Percentiles rank a stretch among this genome's conserved stretches.
Conservation (phyloP, 2,329 filamentous ascomycete genomes). For the Scedosporium apiospermum region DNA sequence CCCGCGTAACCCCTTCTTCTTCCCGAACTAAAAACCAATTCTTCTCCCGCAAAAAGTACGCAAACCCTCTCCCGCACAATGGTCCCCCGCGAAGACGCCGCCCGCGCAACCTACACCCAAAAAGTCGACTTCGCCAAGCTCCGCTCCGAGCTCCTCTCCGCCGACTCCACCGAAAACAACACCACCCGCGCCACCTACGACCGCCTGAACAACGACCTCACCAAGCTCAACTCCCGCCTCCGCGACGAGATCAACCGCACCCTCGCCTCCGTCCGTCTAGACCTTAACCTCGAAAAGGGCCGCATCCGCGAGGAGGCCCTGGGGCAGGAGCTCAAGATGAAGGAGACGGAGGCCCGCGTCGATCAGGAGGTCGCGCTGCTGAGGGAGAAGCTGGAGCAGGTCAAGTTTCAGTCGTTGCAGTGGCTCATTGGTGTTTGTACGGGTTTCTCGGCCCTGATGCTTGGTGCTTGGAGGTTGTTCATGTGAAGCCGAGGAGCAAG, state of each 20-base stretch:
- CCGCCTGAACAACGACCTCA: constrained; percentile 84
- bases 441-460: constrained; percentile 55
- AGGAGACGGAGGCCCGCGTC: constrained; percentile 97
- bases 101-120: constrained; percentile 70
- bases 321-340: constrained; percentile 93
- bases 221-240: constrained; percentile 81
- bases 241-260: constrained; percentile 92
- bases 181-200: constrained; percentile 87
- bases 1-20: background rate
- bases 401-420: constrained; percentile 96
- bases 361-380: constrained; percentile 92
- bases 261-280: constrained; percentile 83
- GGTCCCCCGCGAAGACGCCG: constrained; percentile 90
- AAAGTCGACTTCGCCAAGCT: constrained; percentile 98
- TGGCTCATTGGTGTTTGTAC: constrained; percentile 88
- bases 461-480: constrained; percentile 62
- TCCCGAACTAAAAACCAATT: background rate
- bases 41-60: constrained; percentile 46
- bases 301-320: constrained; percentile 94
- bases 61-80: constrained; percentile 96
- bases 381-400: constrained; percentile 85
- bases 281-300: constrained; percentile 94
- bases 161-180: constrained; percentile 83
- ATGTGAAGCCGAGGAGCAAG: constrained; percentile 36
- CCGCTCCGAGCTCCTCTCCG: constrained; percentile 82